Evolutionary conservation across 176 grass and related monocot species (phyloP), one percentile per base, ranked within the genome.

Genomic region (Rhynchospora tenuis): DNA sequence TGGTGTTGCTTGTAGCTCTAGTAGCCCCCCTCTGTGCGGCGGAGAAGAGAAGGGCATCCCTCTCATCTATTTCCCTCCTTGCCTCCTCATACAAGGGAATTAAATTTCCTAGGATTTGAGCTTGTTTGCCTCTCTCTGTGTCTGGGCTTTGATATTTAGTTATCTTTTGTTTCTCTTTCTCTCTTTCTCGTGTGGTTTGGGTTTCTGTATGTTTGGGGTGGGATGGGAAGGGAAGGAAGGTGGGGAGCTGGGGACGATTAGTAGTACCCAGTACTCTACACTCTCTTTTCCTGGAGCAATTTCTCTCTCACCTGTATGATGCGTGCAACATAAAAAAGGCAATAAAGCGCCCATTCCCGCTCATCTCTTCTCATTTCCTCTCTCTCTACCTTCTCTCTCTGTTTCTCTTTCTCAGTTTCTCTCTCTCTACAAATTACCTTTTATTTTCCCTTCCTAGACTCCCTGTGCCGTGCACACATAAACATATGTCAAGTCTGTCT

Each of bases 251-350:
- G 46, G 47, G 15, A 31, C 9, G 47, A 77, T 55, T 77, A 77
- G 72, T 76, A 82, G 80, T 81, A 81, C 57, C 33, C 58, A 50
- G 13, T 50, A 67, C 80, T 82, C 80, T 81, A 56, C 73, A 4
- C 50, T 76, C 73, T 74, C 10, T 48, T 74, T 75, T 75, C 47
- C 27, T 47, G 27, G 23, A 55, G 23, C 46, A 75, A 75, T n/a
- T 2, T 66, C 58, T 64, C 9, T 55, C 77, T 88, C 83, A 73
- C 60, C 73, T 56, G 73, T 77, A 92, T 90, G 90, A 98, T 93
- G 95, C 91, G 92, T 95, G 95, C 95, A 91, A 85, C 86, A 95
- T 98, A 93, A 93, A 98, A 98, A 95, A 90, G 82, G 85, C 84
- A 72, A 43, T 51, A 90, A 89, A 88, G 57, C 73, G 64, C 83